phyloP scores from a whole-genome alignment of 129 eudicot species.

The Sambucus nigra region DNA sequence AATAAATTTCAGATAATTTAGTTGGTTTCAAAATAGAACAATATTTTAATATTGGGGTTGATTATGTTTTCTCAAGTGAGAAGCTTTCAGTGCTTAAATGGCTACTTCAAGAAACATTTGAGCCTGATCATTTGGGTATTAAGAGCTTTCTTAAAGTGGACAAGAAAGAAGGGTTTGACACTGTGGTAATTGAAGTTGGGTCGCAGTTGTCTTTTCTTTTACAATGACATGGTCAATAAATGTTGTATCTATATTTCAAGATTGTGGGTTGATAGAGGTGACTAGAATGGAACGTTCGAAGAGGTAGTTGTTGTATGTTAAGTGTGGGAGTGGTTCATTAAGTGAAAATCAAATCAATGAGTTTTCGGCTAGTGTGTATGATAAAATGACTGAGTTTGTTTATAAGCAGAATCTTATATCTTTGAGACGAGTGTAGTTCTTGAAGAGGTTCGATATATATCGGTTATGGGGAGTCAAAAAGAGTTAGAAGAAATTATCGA shows the following conservation, averaged over 20 bases:
- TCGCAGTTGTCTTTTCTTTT: slow-evolving; percentile 94
- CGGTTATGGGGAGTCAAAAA: slow-evolving; percentile 73
- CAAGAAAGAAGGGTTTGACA: slow-evolving; percentile 24
- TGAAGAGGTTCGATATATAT: slow-evolving; percentile 61
- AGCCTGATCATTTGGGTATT: slow-evolving; percentile 68
- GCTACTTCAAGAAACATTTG: slow-evolving; percentile 76
- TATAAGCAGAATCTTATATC: slow-evolving; percentile 51
- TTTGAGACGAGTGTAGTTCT: slow-evolving; percentile 63
- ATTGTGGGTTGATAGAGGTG: slow-evolving; percentile 77
- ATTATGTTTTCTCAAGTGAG: slow-evolving; percentile 35
- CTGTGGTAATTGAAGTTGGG: slow-evolving; percentile 69
- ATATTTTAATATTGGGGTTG: slow-evolving; percentile 72
- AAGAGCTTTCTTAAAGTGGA: slow-evolving; percentile 55
- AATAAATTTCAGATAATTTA: slow-evolving; percentile 51
- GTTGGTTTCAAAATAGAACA: slow-evolving; percentile 74
- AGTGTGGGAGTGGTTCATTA: slow-evolving; percentile 30
- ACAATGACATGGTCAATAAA: slow-evolving; percentile 91
- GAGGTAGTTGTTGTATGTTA: slow-evolving; percentile 52
- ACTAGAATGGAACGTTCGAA: slow-evolving; percentile 74
- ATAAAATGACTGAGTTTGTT: slow-evolving; percentile 87
- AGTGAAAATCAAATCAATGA: slow-evolving; percentile 55
- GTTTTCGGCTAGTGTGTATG: slow-evolving; percentile 87
- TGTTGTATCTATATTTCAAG: slow-evolving; percentile 82
- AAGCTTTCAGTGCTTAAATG: slow-evolving; percentile 67
- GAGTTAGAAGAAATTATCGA: slow-evolving; percentile 76